phyloP scores from a whole-genome alignment of 345 rosid species.

The Eucalyptus curtisii region DNA sequence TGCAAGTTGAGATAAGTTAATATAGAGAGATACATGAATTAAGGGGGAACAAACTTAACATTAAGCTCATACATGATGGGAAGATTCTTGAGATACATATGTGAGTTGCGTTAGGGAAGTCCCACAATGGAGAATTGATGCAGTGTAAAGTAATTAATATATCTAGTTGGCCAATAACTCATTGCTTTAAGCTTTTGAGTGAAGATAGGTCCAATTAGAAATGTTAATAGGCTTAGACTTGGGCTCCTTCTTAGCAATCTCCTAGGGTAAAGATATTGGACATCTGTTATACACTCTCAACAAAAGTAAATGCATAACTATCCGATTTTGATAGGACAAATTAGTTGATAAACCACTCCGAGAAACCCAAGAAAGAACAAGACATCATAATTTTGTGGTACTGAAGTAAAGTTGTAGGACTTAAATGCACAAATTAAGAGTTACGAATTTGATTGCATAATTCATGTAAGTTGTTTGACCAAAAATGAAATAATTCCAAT shows the following conservation, averaged over 20 bases:
- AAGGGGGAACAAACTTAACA: no score
- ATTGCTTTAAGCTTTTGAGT: neutral
- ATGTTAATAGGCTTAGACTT: neutral
- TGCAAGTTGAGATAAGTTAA: no score
- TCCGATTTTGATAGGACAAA: neutral
- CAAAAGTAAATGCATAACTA: neutral
- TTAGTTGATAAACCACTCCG: neutral
- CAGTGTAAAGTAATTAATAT: neutral
- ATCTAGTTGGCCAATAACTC: neutral
- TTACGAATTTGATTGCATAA: neutral
- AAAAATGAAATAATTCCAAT: neutral
- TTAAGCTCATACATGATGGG: no score
- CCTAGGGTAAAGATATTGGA: neutral
- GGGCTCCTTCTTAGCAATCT: neutral
- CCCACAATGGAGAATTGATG: neutral
- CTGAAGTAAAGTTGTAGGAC: neutral
- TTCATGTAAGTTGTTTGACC: neutral
- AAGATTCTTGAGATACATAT: neutral
- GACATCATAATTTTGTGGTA: neutral
- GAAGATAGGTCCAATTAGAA: fast-evolving
- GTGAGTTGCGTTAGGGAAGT: neutral
- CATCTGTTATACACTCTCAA: neutral
- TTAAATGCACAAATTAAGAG: neutral
- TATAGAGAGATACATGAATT: no score
- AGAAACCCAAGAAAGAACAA: neutral